Conservation (phyloP, 768 basidiomycete species). For the Hirschioporus abietinus region DNA sequence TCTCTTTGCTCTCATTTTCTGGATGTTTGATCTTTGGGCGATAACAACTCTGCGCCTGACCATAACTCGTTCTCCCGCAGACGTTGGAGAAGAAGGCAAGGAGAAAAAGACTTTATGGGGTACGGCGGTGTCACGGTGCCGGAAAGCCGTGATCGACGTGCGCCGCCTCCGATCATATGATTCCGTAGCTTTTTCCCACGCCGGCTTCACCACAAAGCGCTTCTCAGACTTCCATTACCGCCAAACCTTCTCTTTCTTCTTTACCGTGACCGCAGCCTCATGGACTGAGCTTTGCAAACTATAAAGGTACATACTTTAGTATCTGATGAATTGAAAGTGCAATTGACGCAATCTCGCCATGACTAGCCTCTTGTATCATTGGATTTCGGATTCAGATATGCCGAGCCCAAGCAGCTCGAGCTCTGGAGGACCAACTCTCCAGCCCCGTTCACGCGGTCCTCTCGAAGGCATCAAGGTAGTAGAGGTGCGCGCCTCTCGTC, state of each 20-base stretch:
- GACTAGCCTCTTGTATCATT: not conserved
- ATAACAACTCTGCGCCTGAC: not conserved
- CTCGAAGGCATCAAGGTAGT: not conserved
- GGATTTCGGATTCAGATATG: conserved; percentile 1
- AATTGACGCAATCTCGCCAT: not conserved
- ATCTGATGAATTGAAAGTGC: too few species aligned
- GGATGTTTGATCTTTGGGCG: not conserved
- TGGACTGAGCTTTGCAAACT: not conserved
- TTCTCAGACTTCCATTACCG: not conserved
- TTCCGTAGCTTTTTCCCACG: not conserved
- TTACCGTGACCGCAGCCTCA: not conserved
- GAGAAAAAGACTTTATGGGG: not conserved
- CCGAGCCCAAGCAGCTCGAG: not conserved
- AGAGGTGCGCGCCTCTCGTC: not conserved
- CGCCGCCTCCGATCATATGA: not conserved
- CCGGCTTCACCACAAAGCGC: not conserved
- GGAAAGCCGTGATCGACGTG: not conserved
- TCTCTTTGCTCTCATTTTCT: not conserved
- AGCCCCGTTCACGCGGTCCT: not conserved
- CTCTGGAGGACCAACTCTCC: not conserved
- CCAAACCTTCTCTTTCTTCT: not conserved
- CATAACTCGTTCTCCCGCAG: not conserved
- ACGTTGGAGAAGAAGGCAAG: not conserved
- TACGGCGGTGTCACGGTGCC: not conserved
- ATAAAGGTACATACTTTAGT: not conserved